Evolutionary conservation across 495 filamentous ascomycete genomes (phyloP), one percentile per base, ranked within the genome.

Genomic region (Tuber calosporum): DNA sequence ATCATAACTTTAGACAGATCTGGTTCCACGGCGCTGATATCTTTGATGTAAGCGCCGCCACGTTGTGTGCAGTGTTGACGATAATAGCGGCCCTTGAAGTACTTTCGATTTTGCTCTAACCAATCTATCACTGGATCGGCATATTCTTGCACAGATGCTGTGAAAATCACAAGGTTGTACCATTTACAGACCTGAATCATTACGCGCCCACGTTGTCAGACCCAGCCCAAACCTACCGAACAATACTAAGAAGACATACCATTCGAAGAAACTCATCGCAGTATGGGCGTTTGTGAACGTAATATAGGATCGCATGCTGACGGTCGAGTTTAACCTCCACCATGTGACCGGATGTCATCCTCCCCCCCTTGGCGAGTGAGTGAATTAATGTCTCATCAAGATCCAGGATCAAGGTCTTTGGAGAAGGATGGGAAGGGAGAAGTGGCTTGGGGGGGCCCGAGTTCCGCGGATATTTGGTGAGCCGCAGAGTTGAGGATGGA

Each of bases 51-150:
- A 19, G 94, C 93, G 42, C 94, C 94, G 74, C 96, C 94, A 58
- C 96, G 89, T 79, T 91, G 91, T 42, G 95, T 97, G 84, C 96
- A 98, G 83, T 98, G 93, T 83, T 98, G 96, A 39, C 95, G 87
- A 82, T 99, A 99, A 81, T 93, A 97, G 79, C 96, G 86, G 34
- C 89, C 91, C 22, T 90, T 89, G 83, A 99, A 99, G 84, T 93
- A 97, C 83, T 97, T 97, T 72, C 93, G 89, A 82, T 98, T 96
- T 77, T 93, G 90, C 84, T 99, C 95, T 71, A 99, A 87, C 93
- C 93, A 98, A 86, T 99, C 96, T 80, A 99, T 97, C 58, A 99
- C 95, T 15, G 95, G 95, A 84, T 99, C 95, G 73, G 95, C 95
- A 80, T 99, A 99, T 82, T 99, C 95, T 82, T 99, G 95, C 40